Percentiles rank a stretch among this genome's conserved stretches.
Conservation (phyloP, 2,329 filamentous ascomycete species). For the Cladophialophora bantiana region DNA sequence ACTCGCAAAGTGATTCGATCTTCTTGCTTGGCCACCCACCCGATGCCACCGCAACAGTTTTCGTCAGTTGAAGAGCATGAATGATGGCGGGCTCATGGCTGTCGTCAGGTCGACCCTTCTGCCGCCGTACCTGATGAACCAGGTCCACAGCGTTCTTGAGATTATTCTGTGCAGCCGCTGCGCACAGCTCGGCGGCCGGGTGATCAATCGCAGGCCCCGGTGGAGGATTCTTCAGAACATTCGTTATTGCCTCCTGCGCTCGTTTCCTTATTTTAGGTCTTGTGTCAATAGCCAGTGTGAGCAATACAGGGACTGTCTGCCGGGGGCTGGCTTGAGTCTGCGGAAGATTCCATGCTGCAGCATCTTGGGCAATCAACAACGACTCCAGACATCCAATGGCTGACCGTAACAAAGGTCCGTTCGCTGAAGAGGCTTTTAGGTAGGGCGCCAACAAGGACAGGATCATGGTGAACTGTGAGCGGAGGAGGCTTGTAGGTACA, state of each 20-base stretch:
- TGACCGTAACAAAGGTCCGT: constrained; percentile 83
- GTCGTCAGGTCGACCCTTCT: constrained; percentile 58
- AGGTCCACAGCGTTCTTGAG: constrained; percentile 73
- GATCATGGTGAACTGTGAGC: constrained; percentile 94
- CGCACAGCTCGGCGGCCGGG: constrained; percentile 94
- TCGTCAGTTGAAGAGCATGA: constrained; percentile 89
- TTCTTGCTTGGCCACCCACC: constrained; percentile 97
- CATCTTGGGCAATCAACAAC: constrained; percentile 88
- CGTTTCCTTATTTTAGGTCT: constrained; percentile 93
- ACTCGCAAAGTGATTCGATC: constrained; percentile 88
- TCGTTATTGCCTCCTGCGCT: constrained; percentile 85
- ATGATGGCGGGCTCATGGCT: constrained; percentile 83
- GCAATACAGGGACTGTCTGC: constrained; percentile 82
- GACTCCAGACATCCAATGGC: constrained; percentile 94
- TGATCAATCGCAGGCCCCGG: constrained; percentile 93
- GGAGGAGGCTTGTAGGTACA: constrained; percentile 83
- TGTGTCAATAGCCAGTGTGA: constrained; percentile 83
- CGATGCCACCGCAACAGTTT: constrained; percentile 83
- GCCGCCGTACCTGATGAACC: constrained; percentile 73
- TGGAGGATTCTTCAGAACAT: constrained; percentile 82
- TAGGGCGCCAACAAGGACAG: constrained; percentile 84
- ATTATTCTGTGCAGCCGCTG: constrained; percentile 83
- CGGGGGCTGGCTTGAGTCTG: constrained; percentile 84
- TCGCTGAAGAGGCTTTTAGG: constrained; percentile 78
- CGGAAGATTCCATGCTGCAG: constrained; percentile 83